Percentiles rank a stretch among this genome's conserved stretches.
These are phyloP conservation scores for Cercophora scortea DNA, from an alignment of 495 filamentous ascomycete genomes.

Conservation along the genomic window DNA sequence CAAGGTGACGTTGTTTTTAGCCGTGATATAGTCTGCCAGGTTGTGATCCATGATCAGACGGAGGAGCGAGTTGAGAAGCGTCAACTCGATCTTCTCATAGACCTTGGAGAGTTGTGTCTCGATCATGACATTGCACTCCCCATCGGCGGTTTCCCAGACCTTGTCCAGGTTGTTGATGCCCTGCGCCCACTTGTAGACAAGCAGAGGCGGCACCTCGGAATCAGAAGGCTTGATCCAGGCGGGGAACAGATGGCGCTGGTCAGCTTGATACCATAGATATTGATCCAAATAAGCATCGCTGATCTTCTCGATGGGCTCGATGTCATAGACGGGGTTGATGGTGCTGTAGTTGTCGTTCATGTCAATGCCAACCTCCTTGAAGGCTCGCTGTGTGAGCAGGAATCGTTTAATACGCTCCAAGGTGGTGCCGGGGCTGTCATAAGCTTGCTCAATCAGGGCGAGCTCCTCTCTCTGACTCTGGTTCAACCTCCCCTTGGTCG, in stretches of 20 bases:
- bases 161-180: slow-evolving; percentile 98
- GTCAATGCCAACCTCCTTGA: slow-evolving; percentile 99
- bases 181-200: slow-evolving; percentile 99
- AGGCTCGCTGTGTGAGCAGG: slow-evolving; percentile 90
- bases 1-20: slow-evolving; percentile 98
- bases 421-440: slow-evolving; percentile 95
- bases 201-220: slow-evolving; percentile 93
- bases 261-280: slow-evolving; percentile 98
- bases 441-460: slow-evolving; percentile 96
- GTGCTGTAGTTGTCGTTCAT: slow-evolving; percentile 99
- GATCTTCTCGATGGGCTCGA: slow-evolving; percentile 99
- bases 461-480: slow-evolving; percentile 97
- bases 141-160: slow-evolving; percentile 92
- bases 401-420: slow-evolving; percentile 96
- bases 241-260: slow-evolving; percentile 96
- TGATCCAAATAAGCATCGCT: slow-evolving; percentile 98
- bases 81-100: slow-evolving; percentile 98
- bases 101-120: slow-evolving; percentile 98
- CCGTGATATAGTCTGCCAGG: slow-evolving; percentile 96
- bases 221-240: slow-evolving; percentile 99
- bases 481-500: slow-evolving; percentile 93
- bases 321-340: slow-evolving; percentile 98
- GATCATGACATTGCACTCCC: slow-evolving; percentile 98
- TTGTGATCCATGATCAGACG: slow-evolving; percentile 99
- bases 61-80: slow-evolving; percentile 84